Percentiles rank a stretch among this genome's conserved stretches.
Evolutionary conservation across 2,329 filamentous ascomycete species (phyloP).

Genomic region (Alternaria conjuncta): DNA sequence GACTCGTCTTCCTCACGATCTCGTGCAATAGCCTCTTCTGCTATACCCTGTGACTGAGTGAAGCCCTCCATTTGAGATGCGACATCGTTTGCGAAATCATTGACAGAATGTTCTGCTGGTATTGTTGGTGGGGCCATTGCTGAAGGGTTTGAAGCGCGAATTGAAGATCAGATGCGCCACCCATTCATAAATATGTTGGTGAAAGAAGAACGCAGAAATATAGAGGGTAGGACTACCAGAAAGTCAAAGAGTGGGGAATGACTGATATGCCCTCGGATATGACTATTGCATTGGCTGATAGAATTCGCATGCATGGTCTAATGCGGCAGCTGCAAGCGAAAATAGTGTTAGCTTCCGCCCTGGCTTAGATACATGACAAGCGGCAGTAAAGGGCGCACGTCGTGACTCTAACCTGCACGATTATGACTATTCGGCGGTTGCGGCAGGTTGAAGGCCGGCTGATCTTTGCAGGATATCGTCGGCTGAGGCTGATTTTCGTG

Average conservation of each 20-base stretch:
- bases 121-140: conserved; percentile 26
- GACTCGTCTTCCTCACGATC: conserved; percentile 52
- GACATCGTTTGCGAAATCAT: conserved; percentile 30
- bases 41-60: conserved; percentile 40
- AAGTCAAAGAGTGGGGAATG: conserved; percentile 13
- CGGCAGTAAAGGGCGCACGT: background rate
- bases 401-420: conserved; percentile 11
- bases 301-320: conserved; percentile 2
- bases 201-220: background rate
- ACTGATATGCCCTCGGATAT: conserved; percentile 6
- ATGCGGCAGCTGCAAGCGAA: conserved; percentile 29
- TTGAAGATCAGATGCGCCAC: background rate
- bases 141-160: background rate
- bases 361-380: conserved; percentile 16
- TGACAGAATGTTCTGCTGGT: conserved; percentile 14
- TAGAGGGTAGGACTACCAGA: conserved; percentile 4
- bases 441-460: background rate
- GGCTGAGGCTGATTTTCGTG: conserved; percentile 5
- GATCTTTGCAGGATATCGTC: background rate
- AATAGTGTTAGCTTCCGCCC: conserved; percentile 26
- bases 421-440: background rate
- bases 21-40: conserved; percentile 47
- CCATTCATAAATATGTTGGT: background rate
- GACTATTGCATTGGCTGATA: conserved; percentile 13
- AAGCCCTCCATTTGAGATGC: conserved; percentile 41